Evolutionary conservation across 2,329 filamentous ascomycete species (phyloP), one percentile per base, ranked within the genome.

Genomic region (Colletotrichum eremochloae): DNA sequence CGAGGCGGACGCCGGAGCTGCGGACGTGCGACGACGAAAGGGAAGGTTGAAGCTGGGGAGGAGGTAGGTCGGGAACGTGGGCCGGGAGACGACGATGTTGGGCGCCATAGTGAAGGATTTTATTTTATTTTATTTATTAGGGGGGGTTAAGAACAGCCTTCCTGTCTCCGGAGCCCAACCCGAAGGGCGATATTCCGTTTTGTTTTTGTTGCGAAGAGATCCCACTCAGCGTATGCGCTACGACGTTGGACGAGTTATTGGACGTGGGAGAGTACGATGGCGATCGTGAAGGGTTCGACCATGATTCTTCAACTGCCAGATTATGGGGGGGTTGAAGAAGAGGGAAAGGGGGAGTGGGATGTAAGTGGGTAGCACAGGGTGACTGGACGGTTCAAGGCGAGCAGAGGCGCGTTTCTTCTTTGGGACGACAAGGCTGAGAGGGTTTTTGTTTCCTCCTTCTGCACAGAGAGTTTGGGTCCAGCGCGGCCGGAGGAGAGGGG

Each of bases 51-150:
- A 80, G 77, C 82, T 86, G 14, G 87, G 86, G 31, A 90, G 82
- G 36, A 90, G 81, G 76, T 86, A 90, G 73, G 78, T 82, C 14
- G 87, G 83, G 75, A 89, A 89, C 38, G 82, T 79, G 36, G 84
- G 85, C 68, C 79, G 80, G 29, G 82, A 84, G 56, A 82, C 82
- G 74, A 83, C 79, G 75, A 84, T 84, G 38, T 66, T 72, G 24
- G 72, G 72, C 62, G 72, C 70, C 72, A 74, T 70, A 29, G 55
- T 38, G 62, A 56, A 9, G 15, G 46, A 5, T 12, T 53, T 42
- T 36, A 4, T 33, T n/a, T 29, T 24, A 0, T n/a, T n/a, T 48
- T 48, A 24, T 48, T 3, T n/a, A 9, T 2, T 46, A 46, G 11
- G 40, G n/a, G n/a, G 18, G 20, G 4, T 14, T 6, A 36, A 5